Evolutionary conservation across 2,329 filamentous ascomycete species (phyloP).

Genomic region (Colletotrichum navitas): DNA sequence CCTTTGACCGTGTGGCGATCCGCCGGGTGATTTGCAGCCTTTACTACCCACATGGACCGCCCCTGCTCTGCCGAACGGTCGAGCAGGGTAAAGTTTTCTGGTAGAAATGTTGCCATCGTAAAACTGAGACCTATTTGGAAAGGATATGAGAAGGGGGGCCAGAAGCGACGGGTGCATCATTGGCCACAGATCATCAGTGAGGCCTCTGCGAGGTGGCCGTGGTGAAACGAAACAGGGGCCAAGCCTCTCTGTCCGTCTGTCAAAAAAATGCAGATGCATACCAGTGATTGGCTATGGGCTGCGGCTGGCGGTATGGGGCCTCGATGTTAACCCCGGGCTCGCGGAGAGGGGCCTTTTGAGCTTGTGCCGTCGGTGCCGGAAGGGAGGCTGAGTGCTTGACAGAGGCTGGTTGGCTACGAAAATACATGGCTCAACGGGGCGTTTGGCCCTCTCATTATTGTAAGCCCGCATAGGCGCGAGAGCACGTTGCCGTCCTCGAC

Average conservation of each 20-base stretch:
- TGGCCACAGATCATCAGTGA: slow-evolving; percentile 35
- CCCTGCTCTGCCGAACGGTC: slow-evolving; percentile 16
- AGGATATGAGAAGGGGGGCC: slow-evolving; percentile 5
- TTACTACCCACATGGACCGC: slow-evolving; percentile 19
- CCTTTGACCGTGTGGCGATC: slow-evolving; percentile 18
- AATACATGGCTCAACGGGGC: neutral
- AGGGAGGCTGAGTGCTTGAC: slow-evolving; percentile 18
- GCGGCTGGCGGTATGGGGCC: slow-evolving; percentile 34
- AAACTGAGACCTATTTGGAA: neutral
- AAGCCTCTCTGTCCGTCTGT: slow-evolving; percentile 32
- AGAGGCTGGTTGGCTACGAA: slow-evolving; percentile 11
- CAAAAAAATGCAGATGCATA: slow-evolving; percentile 34
- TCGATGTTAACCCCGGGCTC: slow-evolving; percentile 25
- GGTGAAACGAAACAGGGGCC: slow-evolving; percentile 43
- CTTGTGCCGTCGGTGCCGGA: slow-evolving; percentile 33
- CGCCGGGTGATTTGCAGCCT: slow-evolving; percentile 24
- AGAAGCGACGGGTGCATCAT: slow-evolving; percentile 7
- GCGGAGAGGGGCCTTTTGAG: slow-evolving; percentile 14
- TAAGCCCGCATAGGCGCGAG: neutral
- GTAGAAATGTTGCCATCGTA: neutral
- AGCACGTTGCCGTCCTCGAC: slow-evolving; percentile 20
- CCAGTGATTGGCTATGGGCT: slow-evolving; percentile 36
- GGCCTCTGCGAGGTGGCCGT: slow-evolving; percentile 36
- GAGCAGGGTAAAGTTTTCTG: slow-evolving; percentile 6
- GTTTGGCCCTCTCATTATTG: neutral